Evolutionary conservation across 1,139 yeast genomes (phyloP), one percentile per base, ranked within the genome.

Genomic region (Maudiozyma humilis): DNA sequence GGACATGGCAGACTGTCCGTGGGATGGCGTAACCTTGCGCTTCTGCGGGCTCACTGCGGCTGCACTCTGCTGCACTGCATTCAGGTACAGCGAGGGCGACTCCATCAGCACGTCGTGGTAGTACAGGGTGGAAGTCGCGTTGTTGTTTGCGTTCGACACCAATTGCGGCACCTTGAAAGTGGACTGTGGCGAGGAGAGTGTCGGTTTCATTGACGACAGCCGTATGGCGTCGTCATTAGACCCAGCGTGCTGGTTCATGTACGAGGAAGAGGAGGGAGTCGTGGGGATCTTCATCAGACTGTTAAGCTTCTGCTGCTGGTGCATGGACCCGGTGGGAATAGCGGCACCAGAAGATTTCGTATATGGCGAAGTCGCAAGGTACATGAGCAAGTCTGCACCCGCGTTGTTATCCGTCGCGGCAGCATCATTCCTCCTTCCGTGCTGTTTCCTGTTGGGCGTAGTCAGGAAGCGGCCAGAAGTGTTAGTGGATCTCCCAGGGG

Each of bases 361-460:
- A 49, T 58, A 60, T 2, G 66, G 66, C 37, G 64, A 59, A 18
- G 66, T 59, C 2, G 66, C 65, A 14, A 63, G 45, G 41, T 62
- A 63, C 60, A 63, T 60, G 36, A 63, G 48, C 30, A 63, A 42
- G 48, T 63, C 66, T 5, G 65, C 65, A 10, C n/a, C 19, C 14
- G 31, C 33, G 15, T 36, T 34, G 32, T 41, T 38, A 7, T 44
- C 39, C 15, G 41, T 19, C 18, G 40, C 16, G 16, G 47, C 40
- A 14, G 20, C 4, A 8, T 32, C 18, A 10, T 19, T 19, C 27
- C 14, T 35, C 38, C 15, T 35, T 13, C 14, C 14, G 10, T 23
- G 27, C 10, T 32, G 15, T 25, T 32, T 32, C 20, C 48, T 46
- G 32, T 47, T 48, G 23, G 52, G 46, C 23, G 48, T 50, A 39